Evolutionary conservation across 257 asterid species (phyloP).

Genomic region (Cruciata laevipes): DNA sequence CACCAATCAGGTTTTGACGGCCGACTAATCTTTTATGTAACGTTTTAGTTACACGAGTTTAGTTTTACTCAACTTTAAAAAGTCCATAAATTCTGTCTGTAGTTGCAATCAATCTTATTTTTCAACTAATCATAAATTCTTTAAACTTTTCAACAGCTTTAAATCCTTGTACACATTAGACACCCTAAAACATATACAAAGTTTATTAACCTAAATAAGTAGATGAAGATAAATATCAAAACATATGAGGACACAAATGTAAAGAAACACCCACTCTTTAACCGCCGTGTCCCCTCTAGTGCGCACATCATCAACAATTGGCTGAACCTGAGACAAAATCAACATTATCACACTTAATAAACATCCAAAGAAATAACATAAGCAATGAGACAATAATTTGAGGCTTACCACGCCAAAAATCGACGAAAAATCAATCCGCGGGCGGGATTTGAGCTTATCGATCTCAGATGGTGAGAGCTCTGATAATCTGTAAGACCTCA

Average conservation of each 20-base stretch:
- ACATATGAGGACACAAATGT: neutral
- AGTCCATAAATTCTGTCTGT: neutral
- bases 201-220: neutral
- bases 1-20: neutral
- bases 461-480: slow-evolving; percentile 72
- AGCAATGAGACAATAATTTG: slow-evolving; percentile 1
- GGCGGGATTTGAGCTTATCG: slow-evolving; percentile 78
- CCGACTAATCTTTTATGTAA: neutral
- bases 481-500: slow-evolving; percentile 81
- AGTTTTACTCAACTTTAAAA: neutral
- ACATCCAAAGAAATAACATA: neutral
- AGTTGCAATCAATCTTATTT: neutral
- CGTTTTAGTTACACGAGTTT: neutral
- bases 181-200: neutral
- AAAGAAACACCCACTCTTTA: slow-evolving; percentile 67
- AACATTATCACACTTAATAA: slow-evolving; percentile 10
- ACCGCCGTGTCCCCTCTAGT: slow-evolving; percentile 86
- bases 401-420: slow-evolving; percentile 68
- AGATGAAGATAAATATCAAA: neutral
- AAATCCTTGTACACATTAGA: neutral
- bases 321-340: slow-evolving; percentile 62
- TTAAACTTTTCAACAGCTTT: neutral
- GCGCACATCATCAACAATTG: slow-evolving; percentile 84
- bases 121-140: neutral
- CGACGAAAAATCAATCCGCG: slow-evolving; percentile 81